phyloP scores from a whole-genome alignment of 2,329 filamentous ascomycete genomes.

The Aspergillus aculeatus region DNA sequence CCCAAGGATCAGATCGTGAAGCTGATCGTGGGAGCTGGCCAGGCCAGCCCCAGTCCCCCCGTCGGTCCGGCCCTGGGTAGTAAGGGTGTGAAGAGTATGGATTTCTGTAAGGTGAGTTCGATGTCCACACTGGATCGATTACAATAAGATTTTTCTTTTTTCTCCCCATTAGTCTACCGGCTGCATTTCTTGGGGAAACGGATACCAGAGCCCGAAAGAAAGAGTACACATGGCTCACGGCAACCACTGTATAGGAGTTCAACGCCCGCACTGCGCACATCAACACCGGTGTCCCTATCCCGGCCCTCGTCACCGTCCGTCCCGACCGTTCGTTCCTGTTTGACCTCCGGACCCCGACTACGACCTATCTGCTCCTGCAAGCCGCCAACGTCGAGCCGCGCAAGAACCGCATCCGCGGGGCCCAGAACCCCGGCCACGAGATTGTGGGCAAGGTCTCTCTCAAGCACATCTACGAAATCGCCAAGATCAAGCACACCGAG shows the following conservation, averaged over 20 bases:
- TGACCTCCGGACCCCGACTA: conserved; percentile 90
- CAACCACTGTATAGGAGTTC: conserved; percentile 71
- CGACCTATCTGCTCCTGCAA: conserved; percentile 81
- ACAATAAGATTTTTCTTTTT: no score
- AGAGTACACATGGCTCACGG: conserved; percentile 5
- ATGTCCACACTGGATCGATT: background rate
- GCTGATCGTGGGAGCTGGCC: conserved; percentile 93
- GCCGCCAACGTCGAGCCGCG: conserved; percentile 71
- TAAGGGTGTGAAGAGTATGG: conserved; percentile 98
- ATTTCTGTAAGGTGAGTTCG: conserved; percentile 86
- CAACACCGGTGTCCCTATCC: conserved; percentile 77
- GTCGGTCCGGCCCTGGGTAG: conserved; percentile 94
- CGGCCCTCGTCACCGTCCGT: conserved; percentile 85
- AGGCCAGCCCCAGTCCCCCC: conserved; percentile 90
- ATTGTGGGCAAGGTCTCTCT: conserved; percentile 80
- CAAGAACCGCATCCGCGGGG: conserved; percentile 74
- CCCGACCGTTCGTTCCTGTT: conserved; percentile 92
- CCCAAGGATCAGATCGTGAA: conserved; percentile 79
- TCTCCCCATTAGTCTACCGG: no score
- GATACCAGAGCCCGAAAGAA: background rate
- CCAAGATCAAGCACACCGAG: conserved; percentile 88
- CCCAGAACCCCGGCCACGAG: conserved; percentile 71
- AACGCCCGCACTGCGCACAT: conserved; percentile 91
- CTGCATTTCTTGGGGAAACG: no score
- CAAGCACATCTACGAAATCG: conserved; percentile 97